Conservation (phyloP, 495 filamentous ascomycete species). For the Aspergillus conjunctus region DNA sequence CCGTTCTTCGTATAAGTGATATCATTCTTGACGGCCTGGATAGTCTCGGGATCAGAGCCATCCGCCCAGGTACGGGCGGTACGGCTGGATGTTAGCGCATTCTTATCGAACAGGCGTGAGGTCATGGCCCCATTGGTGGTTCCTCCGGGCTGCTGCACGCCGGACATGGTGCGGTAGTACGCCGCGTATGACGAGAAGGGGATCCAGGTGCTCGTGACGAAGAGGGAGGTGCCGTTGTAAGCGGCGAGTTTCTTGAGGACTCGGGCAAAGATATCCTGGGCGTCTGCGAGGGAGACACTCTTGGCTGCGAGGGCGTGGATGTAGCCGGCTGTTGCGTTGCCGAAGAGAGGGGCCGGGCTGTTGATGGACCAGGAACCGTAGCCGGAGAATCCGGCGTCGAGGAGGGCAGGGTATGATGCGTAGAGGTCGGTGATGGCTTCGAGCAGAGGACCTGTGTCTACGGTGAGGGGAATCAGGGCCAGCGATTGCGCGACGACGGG, state of each 20-base stretch:
- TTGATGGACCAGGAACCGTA: conserved; percentile 42
- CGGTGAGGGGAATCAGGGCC: conserved; percentile 10
- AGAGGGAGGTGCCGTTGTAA: conserved; percentile 13
- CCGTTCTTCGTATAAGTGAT: conserved; percentile 54
- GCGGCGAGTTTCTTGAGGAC: conserved; percentile 24
- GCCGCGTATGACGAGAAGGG: conserved; percentile 36
- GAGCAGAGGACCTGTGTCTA: conserved; percentile 22
- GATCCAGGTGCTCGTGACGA: conserved; percentile 20
- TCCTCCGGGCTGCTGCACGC: conserved; percentile 28
- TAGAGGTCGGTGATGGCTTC: conserved; percentile 23
- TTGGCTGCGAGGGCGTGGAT: conserved; percentile 36
- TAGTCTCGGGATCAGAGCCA: conserved; percentile 36
- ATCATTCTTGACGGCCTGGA: conserved; percentile 43
- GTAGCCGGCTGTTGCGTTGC: conserved; percentile 35
- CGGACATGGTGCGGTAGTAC: conserved; percentile 40
- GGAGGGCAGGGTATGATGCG: conserved; percentile 22
- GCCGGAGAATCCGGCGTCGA: conserved; percentile 35
- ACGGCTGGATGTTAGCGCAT: conserved; percentile 29
- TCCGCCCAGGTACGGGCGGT: conserved; percentile 31
- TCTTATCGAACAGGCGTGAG: conserved; percentile 42
- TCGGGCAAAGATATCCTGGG: conserved; percentile 28
- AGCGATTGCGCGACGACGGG: conserved; percentile 26
- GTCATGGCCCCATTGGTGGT: conserved; percentile 29
- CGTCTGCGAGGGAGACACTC: conserved; percentile 25
- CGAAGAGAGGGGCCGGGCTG: conserved; percentile 24